These are phyloP conservation scores for Cladochytrium replicatum DNA, from an alignment of 192 early-diverging fungal genomes.

Conservation along the genomic window DNA sequence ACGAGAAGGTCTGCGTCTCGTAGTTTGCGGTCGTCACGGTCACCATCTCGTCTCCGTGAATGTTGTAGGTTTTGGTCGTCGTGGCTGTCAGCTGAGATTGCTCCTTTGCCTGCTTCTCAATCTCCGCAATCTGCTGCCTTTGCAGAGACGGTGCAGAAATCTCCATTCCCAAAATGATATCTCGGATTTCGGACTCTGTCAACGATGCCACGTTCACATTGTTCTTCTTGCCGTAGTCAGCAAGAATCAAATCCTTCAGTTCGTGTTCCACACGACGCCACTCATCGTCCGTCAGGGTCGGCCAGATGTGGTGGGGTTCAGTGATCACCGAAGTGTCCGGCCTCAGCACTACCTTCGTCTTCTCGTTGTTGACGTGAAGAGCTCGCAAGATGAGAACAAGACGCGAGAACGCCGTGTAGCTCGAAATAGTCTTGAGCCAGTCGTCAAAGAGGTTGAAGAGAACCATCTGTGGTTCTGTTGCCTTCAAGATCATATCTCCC, in stretches of 20 bases:
- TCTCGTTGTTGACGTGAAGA: slow-evolving; percentile 96
- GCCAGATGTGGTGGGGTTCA: slow-evolving; percentile 97
- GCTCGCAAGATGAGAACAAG: slow-evolving; percentile 92
- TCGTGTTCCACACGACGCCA: slow-evolving; percentile 93
- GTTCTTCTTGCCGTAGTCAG: slow-evolving; percentile 99
- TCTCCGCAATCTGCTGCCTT: slow-evolving; percentile 95
- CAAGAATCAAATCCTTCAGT: slow-evolving; percentile 94
- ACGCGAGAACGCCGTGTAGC: slow-evolving; percentile 97
- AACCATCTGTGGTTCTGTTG: slow-evolving; percentile 95
- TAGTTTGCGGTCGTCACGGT: slow-evolving; percentile 94
- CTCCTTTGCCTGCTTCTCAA: slow-evolving; percentile 90
- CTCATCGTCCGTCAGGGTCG: slow-evolving; percentile 89
- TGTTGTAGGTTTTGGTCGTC: slow-evolving; percentile 90
- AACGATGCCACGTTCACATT: slow-evolving; percentile 94
- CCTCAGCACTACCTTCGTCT: slow-evolving; percentile 90
- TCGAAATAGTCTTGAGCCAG: slow-evolving; percentile 89
- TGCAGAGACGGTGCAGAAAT: slow-evolving; percentile 93
- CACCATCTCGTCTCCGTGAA: slow-evolving; percentile 96
- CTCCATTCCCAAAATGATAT: slow-evolving; percentile 99
- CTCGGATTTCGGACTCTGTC: slow-evolving; percentile 93
- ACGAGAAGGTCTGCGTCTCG: slow-evolving; percentile 91
- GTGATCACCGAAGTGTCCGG: slow-evolving; percentile 90
- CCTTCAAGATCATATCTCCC: slow-evolving; percentile 95
- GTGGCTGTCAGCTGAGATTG: slow-evolving; percentile 90
- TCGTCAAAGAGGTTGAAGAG: slow-evolving; percentile 80